Evolutionary conservation across 83 land plant genomes (phyloP).

Genomic region (Picea abies): DNA sequence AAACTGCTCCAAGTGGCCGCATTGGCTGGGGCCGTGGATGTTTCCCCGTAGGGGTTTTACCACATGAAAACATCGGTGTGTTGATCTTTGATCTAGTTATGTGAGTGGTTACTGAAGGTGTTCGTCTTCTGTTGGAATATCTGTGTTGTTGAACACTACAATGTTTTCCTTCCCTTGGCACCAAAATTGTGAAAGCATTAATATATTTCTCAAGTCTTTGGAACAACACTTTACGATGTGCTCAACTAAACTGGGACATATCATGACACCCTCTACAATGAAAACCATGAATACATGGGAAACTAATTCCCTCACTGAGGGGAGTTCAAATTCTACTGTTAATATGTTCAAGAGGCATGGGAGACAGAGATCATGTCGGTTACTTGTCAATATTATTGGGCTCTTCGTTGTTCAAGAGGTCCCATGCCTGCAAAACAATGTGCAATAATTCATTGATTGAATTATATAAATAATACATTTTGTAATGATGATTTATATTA

Average conservation of each 20-base stretch:
- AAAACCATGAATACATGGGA: conserved; percentile 55
- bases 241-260: conserved; percentile 34
- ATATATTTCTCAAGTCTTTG: conserved; percentile 63
- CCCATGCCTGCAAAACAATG: no score
- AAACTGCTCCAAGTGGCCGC: no score
- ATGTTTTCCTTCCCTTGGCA: conserved; percentile 47
- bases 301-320: conserved; percentile 55
- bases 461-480: no score
- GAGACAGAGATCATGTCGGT: conserved; percentile 47
- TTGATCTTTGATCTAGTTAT: no score
- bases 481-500: no score
- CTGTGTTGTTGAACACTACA: no score
- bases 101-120: no score
- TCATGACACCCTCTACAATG: conserved; percentile 40
- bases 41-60: no score
- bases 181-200: conserved; percentile 84
- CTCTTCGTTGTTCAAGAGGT: conserved; percentile 35
- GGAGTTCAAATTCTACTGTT: conserved; percentile 40
- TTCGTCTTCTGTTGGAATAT: no score
- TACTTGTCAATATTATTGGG: conserved; percentile 82
- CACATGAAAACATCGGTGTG: no score
- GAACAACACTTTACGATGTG: conserved; percentile 36
- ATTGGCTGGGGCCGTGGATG: no score
- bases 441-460: no score
- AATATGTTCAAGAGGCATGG: conserved; percentile 50